Evolutionary conservation across 257 asterid genomes (phyloP), one percentile per base, ranked within the genome.

Genomic region (Primulina eburnea): DNA sequence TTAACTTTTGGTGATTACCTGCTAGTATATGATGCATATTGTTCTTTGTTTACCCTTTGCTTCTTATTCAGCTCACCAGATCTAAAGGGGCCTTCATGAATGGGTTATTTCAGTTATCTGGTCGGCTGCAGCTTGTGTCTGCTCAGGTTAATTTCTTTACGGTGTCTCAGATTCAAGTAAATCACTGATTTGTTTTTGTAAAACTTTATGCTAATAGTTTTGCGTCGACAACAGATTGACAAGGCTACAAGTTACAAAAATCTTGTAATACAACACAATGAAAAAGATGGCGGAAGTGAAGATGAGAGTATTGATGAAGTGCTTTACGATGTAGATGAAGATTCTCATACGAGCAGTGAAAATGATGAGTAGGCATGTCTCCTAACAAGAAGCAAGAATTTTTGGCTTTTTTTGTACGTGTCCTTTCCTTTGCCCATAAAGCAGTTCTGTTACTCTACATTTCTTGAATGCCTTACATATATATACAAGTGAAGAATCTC

Each of bases 71-170:
- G 99, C 80, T 87, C 71, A 74, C 92, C 40, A 85, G 78, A 69
- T 79, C 90, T 7, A 90, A 78, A 82, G 85, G 74, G 67, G 80
- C 76, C 35, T 84, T 96, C 20, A 64, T 82, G 12, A 83, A 80
- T 77, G 74, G 83, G 4, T 61, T 90, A 61, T 76, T 87, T 74
- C 96, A 90, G 79, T 81, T 93, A 68, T 87, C 95, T 62, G 99
- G 99, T 56, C 92, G 97, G 74, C 71, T 90, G 80, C 97, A 93
- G 63, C 96, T 93, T 43, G 84, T 93, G n/a, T 82, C 78, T 11
- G 87, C 97, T 71, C 96, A 90, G 99, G 97, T 93, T 57, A 64
- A 37, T 75, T 65, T 38, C 60, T 76, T 28, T 28, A 28, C 2
- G 30, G 30, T 28, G 30, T 28, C 59, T 76, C 59, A 38, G 26